Evolutionary conservation across 2,329 filamentous ascomycete species (phyloP), one percentile per base, ranked within the genome.

Genomic region (Sclerotinia trifoliorum): DNA sequence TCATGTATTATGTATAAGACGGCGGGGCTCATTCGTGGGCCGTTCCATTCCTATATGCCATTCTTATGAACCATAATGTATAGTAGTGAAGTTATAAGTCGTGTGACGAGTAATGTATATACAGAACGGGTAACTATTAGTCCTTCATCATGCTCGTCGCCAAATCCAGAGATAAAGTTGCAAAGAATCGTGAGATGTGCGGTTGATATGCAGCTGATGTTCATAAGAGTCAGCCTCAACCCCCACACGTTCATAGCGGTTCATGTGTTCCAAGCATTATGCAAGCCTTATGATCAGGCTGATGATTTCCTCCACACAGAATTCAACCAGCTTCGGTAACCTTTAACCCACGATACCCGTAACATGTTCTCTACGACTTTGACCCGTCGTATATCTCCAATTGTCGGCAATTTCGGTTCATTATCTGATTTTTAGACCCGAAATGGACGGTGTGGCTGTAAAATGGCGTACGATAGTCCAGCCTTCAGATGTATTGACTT

Each of bases 401-500:
- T 24, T n/a, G n/a, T 49, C 58, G 44, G 21, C 24, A 24, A 24
- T 35, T 10, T 11, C 58, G 44, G 29, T 49, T 19, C 29, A 49
- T 49, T 35, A 15, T 52, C 32, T 66, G 35, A 56, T 42, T 39
- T 46, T 29, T 29, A 32, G 39, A 11, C 51, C 32, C 51, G 29
- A 63, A 66, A n/a, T 65, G 48, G 66, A 55, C 32, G 64, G 44
- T 17, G 48, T 44, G 55, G 61, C 69, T 63, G 32, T 61, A 66
- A 46, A 7, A 62, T 69, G 64, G 64, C 55, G 64, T 55, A 39
- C 68, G 66, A 68, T 69, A 68, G 68, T 68, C 67, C 62, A 54
- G 65, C 42, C 67, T 46, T 51, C 58, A 69, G 67, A 68, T 58
- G 69, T 65, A 63, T 68, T 62, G 35, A 26, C 56, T 52, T 46